Evolutionary conservation across 1,139 yeast genomes (phyloP), one percentile per base, ranked within the genome.

Genomic region (Taphrina flavorubra): DNA sequence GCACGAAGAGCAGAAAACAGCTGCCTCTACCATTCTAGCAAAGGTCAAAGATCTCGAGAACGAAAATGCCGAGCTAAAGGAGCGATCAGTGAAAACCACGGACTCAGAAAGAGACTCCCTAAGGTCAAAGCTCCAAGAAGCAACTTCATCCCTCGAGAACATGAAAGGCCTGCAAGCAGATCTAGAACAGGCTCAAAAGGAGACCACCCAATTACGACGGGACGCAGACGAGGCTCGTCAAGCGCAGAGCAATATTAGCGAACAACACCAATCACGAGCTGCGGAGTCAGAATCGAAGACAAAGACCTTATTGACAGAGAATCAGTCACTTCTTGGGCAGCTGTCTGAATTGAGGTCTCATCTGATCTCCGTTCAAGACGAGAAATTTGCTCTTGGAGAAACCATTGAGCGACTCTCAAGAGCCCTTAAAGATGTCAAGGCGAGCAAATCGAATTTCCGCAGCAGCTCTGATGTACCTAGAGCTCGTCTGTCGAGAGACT

Each of bases 321-420:
- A 67, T 44, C 49, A 55, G 46, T 36, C 36, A 8, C 49, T 66
- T 11, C 56, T 51, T 18, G 36, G 60, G n/a, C 64, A 58, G 13
- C 39, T 60, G 36, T 13, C 65, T 16, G 69, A 65, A 53, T n/a
- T 56, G 36, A 42, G 67, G 16, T 34, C 55, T 10, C 67, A 46
- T 36, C 56, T 63, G 40, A 63, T 63, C 25, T 57, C 59, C 6
- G 46, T 63, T n/a, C 67, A 63, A 18, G 67, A 63, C 25, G 67
- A 63, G 47, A 63, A 63, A 25, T 57, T 63, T 20, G 67, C 67
- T 25, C 25, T 63, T 25, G 67, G 47, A 6, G 67, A 63, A n/a
- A 16, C 60, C 8, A 46, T 63, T 18, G 61, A 63, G 18, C 18
- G 67, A 4, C 51, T 63, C 1, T 42, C 44, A 25, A 46, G 20